Base-by-base conservation (phyloP, 192 early-diverging fungal species). In the Coemansia sp. region DNA sequence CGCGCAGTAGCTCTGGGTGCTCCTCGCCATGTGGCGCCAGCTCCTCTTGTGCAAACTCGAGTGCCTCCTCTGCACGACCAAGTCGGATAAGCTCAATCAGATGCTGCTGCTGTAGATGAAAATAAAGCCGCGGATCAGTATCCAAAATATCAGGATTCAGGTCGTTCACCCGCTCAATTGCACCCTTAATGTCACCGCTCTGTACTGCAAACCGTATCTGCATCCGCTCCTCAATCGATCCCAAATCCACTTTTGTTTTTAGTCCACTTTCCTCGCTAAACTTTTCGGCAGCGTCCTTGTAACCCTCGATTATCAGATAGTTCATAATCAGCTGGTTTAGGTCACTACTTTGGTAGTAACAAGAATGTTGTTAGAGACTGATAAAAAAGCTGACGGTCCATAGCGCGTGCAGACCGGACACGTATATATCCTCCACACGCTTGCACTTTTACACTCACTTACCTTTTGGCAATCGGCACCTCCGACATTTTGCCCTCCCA, bases 241-340 rank as follows among this genome's bases (percentile, higher is more conserved):
- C 83, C 51, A 97, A 63, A 64, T 99, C 93, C 6, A 95, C 86
- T 13, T 68, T 82, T 6, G 91, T 88, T 30, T 82, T 71, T 3
- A 98, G 71, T 0, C 92, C 91, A 47, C 90, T 85, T 60, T 99
- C 97, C 37, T 83, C 68, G 63, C 87, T 89, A 63, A 99, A 97
- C 74, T 95, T 92, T 74, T 98, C 92, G 0, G 95, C 97, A 0
- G 97, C 97, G 67, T 98, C 94, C 74, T 95, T 98, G 84, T 94
- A 98, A 9, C 97, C 97, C 73, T 99, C 97, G 45, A 99, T 95
- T 12, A 98, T 87, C 19, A 99, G 78, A 56, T 99, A 99, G 82
- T 99, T 96, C 95, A 99, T 98, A 34, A 99, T 86, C 21, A 99
- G 85, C 69, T 93, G 93, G 85, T 98, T 98, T 43, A 99, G 81